Conservation (phyloP, 2,329 filamentous ascomycete genomes). For the Chalara sp. region DNA sequence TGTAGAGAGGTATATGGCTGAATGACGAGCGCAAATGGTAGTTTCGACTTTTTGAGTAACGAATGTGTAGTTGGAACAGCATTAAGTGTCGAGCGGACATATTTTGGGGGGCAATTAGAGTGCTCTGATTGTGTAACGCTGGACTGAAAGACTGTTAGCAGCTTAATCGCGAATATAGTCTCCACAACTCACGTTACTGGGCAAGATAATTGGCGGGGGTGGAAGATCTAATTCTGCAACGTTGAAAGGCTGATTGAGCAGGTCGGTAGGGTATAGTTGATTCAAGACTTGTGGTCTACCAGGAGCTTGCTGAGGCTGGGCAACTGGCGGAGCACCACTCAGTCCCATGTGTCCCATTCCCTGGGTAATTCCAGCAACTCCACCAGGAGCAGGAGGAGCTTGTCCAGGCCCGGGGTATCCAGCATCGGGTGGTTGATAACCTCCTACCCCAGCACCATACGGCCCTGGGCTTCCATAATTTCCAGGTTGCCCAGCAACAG, state of each 20-base stretch:
- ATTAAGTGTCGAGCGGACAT: slow-evolving; percentile 91
- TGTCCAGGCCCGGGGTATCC: slow-evolving; percentile 54
- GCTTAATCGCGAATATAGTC: not conserved
- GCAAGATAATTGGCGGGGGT: slow-evolving; percentile 84
- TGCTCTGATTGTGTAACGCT: slow-evolving; percentile 86
- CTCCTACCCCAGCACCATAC: slow-evolving; percentile 28
- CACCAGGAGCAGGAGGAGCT: slow-evolving; percentile 21
- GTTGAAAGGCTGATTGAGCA: slow-evolving; percentile 89
- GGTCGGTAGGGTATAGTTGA: slow-evolving; percentile 85
- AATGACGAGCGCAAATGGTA: slow-evolving; percentile 92
- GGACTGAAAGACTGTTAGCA: slow-evolving; percentile 50
- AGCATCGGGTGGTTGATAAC: slow-evolving; percentile 60
- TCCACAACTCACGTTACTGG: slow-evolving; percentile 71
- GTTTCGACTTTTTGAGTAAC: slow-evolving; percentile 90
- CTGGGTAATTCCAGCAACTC: slow-evolving; percentile 68
- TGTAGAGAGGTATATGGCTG: slow-evolving; percentile 92
- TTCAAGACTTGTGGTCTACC: slow-evolving; percentile 57
- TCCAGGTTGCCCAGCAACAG: slow-evolving; percentile 34
- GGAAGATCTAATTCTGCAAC: slow-evolving; percentile 87
- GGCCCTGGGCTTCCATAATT: slow-evolving; percentile 25
- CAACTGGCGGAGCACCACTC: slow-evolving; percentile 32
- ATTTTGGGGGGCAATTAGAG: slow-evolving; percentile 89
- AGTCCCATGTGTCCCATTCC: slow-evolving; percentile 77
- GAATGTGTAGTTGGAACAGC: slow-evolving; percentile 88
- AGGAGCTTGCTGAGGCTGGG: slow-evolving; percentile 43